Percentiles rank a stretch among this genome's conserved stretches.
phyloP scores from a whole-genome alignment of 2,329 filamentous ascomycete species.

The Monosporascus sp. region DNA sequence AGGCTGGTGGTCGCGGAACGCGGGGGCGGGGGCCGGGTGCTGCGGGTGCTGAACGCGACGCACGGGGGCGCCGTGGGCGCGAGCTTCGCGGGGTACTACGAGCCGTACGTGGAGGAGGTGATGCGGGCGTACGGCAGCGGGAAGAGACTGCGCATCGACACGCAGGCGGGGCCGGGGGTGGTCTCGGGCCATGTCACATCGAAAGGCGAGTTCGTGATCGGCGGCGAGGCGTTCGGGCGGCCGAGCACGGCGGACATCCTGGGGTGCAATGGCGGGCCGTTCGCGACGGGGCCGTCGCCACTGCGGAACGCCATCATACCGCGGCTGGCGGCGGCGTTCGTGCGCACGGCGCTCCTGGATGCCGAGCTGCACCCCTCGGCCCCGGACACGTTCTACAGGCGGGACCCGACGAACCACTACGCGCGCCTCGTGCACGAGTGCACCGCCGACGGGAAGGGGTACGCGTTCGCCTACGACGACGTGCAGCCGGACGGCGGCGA shows the following conservation, averaged over 20 bases:
- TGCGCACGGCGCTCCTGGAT: constrained; percentile 48
- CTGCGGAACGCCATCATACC: constrained; percentile 41
- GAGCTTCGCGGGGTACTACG: constrained; percentile 39
- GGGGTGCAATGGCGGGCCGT: constrained; percentile 59
- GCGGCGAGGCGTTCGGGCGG: constrained; percentile 41
- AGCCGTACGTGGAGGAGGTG: constrained; percentile 36
- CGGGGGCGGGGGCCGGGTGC: constrained; percentile 19
- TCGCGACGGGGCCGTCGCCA: constrained; percentile 37
- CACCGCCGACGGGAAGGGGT: constrained; percentile 50
- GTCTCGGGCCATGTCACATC: constrained; percentile 44
- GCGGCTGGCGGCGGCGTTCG: constrained; percentile 42
- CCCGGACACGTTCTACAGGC: constrained; percentile 31
- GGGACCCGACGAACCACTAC: constrained; percentile 52
- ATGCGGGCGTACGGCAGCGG: constrained; percentile 28
- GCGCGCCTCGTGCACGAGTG: constrained; percentile 49
- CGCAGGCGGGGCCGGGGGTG: constrained; percentile 54
- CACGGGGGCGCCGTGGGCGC: constrained; percentile 37
- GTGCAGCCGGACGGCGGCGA: constrained; percentile 45
- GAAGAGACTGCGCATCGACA: constrained; percentile 52
- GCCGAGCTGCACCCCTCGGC: constrained; percentile 35
- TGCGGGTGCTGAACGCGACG: constrained; percentile 41
- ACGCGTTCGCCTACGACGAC: constrained; percentile 59
- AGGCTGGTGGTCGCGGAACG: constrained; percentile 38
- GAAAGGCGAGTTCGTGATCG: constrained; percentile 33
- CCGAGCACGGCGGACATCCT: constrained; percentile 61